Base-by-base conservation (phyloP, 169 alveolate genomes). In the Eimeria praecox region DNA sequence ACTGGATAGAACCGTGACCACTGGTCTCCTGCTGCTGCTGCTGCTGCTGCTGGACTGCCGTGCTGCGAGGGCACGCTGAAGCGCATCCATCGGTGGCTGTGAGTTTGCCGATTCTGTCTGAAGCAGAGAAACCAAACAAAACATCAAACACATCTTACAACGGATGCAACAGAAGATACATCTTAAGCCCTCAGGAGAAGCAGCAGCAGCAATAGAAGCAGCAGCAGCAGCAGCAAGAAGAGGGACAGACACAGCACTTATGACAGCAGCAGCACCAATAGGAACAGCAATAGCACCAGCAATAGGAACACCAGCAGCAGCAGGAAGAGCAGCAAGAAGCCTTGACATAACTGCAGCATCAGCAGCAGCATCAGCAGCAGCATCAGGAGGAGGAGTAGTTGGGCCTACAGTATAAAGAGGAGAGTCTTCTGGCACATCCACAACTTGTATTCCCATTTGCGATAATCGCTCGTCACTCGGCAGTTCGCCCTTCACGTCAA, bases 1-100 rank as follows among this genome's bases (percentile, higher is more conserved):
- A 56, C 89, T 78, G 12, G 89, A 78, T 40, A 78, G 64, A 12
- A 78, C 89, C 14, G 89, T 30, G 66, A 78, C 64, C 89, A 78
- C 89, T 78, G 64, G 89, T 78, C 89, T 78, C 20, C 56, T 49
- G 56, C 56, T 49, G 56, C 56, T 49, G 56, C 56, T 49, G 56
- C 56, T 49, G 56, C 56, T 49, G 56, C 56, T 49, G 54, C 46
- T 78, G 35, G 64, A 56, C 38, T 78, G 35, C 89, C 89, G 89
- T n/a, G 89, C 89, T 42, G 89, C 89, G 44, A 78, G 89, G 64
- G 64, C 89, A 0, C 89, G 89, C 89, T 78, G 89, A 30, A 78
- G 35, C 6, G 89, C 89, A 35, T 78, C 89, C 64, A 78, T n/a
- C 27, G 85, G 85, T 16, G 85, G 85, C 4, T 40, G 49, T 18